These are phyloP conservation scores for Aspergillus felis DNA, from an alignment of 2,329 filamentous ascomycete genomes.

Conservation along the genomic window DNA sequence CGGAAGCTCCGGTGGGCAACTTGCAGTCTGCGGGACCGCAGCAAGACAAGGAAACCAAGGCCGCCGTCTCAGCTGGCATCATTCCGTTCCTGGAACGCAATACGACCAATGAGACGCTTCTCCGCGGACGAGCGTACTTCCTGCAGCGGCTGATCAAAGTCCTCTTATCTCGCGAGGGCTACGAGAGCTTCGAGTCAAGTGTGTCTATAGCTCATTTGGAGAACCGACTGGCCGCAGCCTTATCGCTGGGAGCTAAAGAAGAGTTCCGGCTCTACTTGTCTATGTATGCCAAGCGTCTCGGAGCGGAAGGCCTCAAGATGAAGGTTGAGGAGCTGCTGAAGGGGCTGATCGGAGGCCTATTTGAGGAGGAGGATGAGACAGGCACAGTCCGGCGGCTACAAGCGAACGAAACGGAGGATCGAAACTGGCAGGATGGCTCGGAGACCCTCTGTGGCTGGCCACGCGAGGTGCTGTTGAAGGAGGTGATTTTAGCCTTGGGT, in stretches of 20 bases:
- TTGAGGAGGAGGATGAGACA: constrained; percentile 54
- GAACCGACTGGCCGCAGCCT: constrained; percentile 84
- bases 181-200: constrained; percentile 83
- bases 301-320: constrained; percentile 76
- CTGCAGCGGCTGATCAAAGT: constrained; percentile 88
- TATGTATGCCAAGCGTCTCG: constrained; percentile 96
- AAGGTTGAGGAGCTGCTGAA: constrained; percentile 93
- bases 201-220: constrained; percentile 94
- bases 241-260: constrained; percentile 78
- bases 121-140: constrained; percentile 88
- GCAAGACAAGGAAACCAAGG: constrained; percentile 49
- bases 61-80: constrained; percentile 77
- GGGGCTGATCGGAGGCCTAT: constrained; percentile 69
- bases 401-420: constrained; percentile 38
- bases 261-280: constrained; percentile 94
- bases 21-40: constrained; percentile 69
- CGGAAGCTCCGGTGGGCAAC: constrained; percentile 81
- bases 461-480: constrained; percentile 78
- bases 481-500: constrained; percentile 91
- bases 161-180: constrained; percentile 81
- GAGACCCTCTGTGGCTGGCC: constrained; percentile 88
- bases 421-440: constrained; percentile 46
- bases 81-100: constrained; percentile 91
- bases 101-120: constrained; percentile 86
- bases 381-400: constrained; percentile 24